Conservation (phyloP, 768 basidiomycete genomes). For the Suillus placidus region DNA sequence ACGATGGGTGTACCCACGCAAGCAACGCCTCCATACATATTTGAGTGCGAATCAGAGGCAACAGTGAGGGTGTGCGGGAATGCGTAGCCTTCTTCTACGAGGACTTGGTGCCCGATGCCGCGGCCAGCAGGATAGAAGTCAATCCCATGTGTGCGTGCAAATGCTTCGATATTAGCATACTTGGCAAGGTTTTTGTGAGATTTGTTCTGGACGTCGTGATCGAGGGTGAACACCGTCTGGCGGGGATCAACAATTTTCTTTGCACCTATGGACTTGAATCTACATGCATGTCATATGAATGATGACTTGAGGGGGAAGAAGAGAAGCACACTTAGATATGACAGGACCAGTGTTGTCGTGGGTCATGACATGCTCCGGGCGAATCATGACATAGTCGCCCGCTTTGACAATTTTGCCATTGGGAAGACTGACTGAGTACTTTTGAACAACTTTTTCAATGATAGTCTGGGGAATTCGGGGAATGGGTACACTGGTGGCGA, state of each 20-base stretch:
- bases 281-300: conserved; percentile 32
- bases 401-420: conserved; percentile 80
- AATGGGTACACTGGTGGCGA: conserved; percentile 37
- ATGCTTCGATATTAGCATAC: conserved; percentile 89
- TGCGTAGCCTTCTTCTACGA: conserved; percentile 98
- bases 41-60: conserved; percentile 94
- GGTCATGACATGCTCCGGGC: conserved; percentile 97
- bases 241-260: conserved; percentile 75
- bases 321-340: conserved; percentile 80
- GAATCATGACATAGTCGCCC: conserved; percentile 99
- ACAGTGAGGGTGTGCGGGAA: conserved; percentile 96
- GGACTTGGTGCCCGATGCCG: conserved; percentile 96
- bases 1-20: conserved; percentile 98
- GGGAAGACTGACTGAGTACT: conserved; percentile 90
- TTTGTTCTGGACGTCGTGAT: conserved; percentile 98
- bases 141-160: conserved; percentile 80
- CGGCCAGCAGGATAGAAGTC: conserved; percentile 98
- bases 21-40: conserved; percentile 99
- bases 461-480: conserved; percentile 72
- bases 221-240: conserved; percentile 95
- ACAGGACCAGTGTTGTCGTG: conserved; percentile 99
- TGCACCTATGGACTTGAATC: conserved; percentile 95
- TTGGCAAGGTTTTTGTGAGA: conserved; percentile 88
- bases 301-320: conserved; percentile 3
- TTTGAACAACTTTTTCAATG: conserved; percentile 98